phyloP scores from a whole-genome alignment of 23 red algal genomes.

The Gracilaria domingensis region DNA sequence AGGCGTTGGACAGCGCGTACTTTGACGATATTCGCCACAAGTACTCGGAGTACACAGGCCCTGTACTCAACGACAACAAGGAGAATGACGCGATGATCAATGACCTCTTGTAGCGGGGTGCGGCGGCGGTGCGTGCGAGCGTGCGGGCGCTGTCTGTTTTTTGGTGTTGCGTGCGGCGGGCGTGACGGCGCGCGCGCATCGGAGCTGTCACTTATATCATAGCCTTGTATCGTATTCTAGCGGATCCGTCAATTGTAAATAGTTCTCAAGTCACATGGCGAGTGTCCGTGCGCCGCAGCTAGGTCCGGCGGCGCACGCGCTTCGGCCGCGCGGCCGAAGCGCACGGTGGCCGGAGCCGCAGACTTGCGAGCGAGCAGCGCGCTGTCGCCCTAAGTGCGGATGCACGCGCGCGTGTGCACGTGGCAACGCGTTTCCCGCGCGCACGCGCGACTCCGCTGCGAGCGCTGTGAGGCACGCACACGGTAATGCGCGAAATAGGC shows the following conservation, averaged over 20 bases:
- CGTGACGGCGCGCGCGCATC: not conserved
- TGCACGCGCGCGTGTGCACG: too few species aligned
- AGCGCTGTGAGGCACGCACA: too few species aligned
- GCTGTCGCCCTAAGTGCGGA: too few species aligned
- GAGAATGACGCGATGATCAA: constrained; percentile 53
- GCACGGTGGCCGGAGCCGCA: too few species aligned
- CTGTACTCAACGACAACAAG: constrained; percentile 19
- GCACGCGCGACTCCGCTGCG: too few species aligned
- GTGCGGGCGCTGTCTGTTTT: constrained; percentile 8
- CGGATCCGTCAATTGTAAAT: not conserved
- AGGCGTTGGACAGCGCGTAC: constrained; percentile 85
- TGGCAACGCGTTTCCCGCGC: too few species aligned
- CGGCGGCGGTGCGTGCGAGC: not conserved
- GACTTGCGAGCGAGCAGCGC: too few species aligned
- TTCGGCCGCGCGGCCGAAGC: too few species aligned
- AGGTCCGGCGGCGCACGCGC: too few species aligned
- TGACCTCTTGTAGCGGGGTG: not conserved
- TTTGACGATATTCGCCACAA: constrained; percentile 93
- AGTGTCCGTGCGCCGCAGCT: too few species aligned
- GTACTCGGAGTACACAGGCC: constrained; percentile 65
- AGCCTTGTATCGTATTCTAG: not conserved
- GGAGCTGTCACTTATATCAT: not conserved
- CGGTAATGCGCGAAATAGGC: too few species aligned
- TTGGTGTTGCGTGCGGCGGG: not conserved
- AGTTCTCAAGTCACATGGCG: too few species aligned